Evolutionary conservation across 2,329 filamentous ascomycete species (phyloP).

Genomic region (Trichocomaceae sp.): DNA sequence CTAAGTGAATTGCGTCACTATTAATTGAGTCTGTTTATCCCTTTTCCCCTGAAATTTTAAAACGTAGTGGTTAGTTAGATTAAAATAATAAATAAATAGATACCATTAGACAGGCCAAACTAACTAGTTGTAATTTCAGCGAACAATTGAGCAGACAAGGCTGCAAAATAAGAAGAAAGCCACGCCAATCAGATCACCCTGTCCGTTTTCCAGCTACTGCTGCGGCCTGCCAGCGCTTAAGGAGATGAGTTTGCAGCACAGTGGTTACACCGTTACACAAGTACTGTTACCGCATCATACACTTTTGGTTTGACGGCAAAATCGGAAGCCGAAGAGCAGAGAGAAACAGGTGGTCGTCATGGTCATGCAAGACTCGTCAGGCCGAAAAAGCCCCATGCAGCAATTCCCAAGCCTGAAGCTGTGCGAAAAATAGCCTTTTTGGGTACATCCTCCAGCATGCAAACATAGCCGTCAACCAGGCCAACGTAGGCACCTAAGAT

Average conservation of each 20-base stretch:
- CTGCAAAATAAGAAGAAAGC: not conserved
- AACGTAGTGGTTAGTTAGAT: too few species aligned
- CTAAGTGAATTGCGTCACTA: not conserved
- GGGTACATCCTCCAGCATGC: not conserved
- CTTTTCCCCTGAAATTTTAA: not conserved
- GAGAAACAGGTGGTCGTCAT: not conserved
- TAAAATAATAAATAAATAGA: not conserved
- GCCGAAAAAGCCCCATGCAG: conserved; percentile 1
- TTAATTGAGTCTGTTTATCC: not conserved
- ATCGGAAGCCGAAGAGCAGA: not conserved
- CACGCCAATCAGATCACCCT: not conserved
- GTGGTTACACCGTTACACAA: not conserved
- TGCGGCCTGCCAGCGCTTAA: too few species aligned
- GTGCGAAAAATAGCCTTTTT: conserved; percentile 1
- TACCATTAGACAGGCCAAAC: not conserved
- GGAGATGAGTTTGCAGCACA: too few species aligned
- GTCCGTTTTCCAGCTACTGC: too few species aligned
- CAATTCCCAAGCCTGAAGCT: not conserved
- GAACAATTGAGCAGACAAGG: not conserved
- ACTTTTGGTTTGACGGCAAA: not conserved
- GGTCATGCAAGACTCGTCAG: not conserved
- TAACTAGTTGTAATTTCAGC: not conserved
- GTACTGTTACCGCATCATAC: not conserved
- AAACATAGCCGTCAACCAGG: not conserved
- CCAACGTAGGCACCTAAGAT: not conserved